Base-by-base conservation (phyloP, 805 yeast genomes). In the Yarrowia sp. region DNA sequence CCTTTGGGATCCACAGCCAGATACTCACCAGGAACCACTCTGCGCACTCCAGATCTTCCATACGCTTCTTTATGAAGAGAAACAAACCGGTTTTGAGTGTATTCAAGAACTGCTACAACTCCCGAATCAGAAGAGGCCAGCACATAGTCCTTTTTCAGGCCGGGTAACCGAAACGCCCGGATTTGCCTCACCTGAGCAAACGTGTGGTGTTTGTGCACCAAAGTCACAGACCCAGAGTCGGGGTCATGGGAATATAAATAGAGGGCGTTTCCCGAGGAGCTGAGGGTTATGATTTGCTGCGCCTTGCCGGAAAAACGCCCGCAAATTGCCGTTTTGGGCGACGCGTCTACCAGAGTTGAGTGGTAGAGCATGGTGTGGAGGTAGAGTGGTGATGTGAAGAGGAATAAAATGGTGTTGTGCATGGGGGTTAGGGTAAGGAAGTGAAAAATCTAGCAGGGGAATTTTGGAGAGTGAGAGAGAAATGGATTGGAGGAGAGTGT, bases 51-150 rank as follows among this genome's bases (percentile, higher is more conserved):
- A 18, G 88, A 80, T 72, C 91, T 89, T 50, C 86, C 82, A 68
- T 83, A 85, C 0, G 96, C 88, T 68, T 87, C 92, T 0, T 81
- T 64, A 8, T 87, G 79, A 35, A 81, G 75, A 18, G 78, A 69
- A 33, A 71, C 76, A 65, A 86, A 84, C 55, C 70, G 73, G 22
- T 71, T 68, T n/a, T 74, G 71, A 38, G 79, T 74, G 66, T 82
- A 80, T 64, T 84, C 82, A 10, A 86, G 74, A 0, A 89, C 72
- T 0, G 84, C 77, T 18, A 92, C 67, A 66, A 84, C 84, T 0
- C 98, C 98, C 1, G 96, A 83, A 71, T 92, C 98, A 0, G 95
- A 85, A 0, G 93, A 83, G 2, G 90, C 72, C 7, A 87, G 81
- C n/a, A 92, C 67, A 32, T 77, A 77, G 68, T 90, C 95, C 64